Evolutionary conservation across 495 filamentous ascomycete genomes (phyloP).

Genomic region (Hypoxylon perforatum): DNA sequence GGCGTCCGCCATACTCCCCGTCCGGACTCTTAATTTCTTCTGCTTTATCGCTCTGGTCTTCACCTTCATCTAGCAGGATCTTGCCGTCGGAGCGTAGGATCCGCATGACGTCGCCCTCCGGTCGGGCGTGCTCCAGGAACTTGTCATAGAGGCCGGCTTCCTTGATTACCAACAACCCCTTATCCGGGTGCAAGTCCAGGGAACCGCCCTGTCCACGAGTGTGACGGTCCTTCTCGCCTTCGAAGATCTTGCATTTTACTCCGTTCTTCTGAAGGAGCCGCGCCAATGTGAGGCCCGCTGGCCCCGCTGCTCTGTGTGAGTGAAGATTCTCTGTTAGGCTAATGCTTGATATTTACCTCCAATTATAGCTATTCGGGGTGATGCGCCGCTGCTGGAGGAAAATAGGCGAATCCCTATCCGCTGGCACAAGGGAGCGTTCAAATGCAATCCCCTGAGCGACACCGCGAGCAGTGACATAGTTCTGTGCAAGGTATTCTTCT

Average conservation of each 20-base stretch:
- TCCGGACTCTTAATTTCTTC: too few relatives aligned
- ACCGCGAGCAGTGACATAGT: too few relatives aligned
- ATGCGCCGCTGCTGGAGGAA: too few relatives aligned
- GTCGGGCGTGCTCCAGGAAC: constrained; percentile 56
- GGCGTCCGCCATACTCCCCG: constrained; percentile 42
- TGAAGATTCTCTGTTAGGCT: too few relatives aligned
- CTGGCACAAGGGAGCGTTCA: too few relatives aligned
- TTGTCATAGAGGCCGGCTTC: constrained; percentile 61
- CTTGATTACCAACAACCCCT: constrained; percentile 64
- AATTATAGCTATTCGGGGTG: too few relatives aligned
- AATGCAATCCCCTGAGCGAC: too few relatives aligned
- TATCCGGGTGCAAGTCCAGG: constrained; percentile 64
- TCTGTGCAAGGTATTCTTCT: too few relatives aligned
- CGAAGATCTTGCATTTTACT: constrained; percentile 64
- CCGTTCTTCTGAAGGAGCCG: constrained; percentile 60
- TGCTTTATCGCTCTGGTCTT: constrained; percentile 30
- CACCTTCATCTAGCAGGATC: constrained; percentile 50
- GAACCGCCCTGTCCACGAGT: constrained; percentile 63
- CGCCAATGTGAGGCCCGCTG: constrained; percentile 67
- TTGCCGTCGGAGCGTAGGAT: constrained; percentile 53
- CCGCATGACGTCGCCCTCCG: constrained; percentile 53
- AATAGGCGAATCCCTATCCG: too few relatives aligned
- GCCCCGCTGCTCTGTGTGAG: too few relatives aligned
- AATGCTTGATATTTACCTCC: too few relatives aligned
- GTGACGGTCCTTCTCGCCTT: constrained; percentile 56